Evolutionary conservation across 768 basidiomycete species (phyloP).

Genomic region (Trametes villosa): DNA sequence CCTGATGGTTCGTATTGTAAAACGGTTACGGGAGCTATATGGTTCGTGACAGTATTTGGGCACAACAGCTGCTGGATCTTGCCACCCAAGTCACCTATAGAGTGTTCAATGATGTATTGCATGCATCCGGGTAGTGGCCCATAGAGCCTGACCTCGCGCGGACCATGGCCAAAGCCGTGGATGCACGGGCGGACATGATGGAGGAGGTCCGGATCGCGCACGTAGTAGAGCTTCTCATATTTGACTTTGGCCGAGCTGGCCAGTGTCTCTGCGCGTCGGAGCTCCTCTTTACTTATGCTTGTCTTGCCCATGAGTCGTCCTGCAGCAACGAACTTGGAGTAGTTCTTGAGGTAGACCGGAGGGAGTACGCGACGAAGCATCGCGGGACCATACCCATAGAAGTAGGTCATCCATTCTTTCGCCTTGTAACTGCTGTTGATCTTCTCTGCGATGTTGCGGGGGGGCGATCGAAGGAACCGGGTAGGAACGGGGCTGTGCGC

Average conservation of each 20-base stretch:
- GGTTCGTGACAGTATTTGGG: too few relatives aligned
- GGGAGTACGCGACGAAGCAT: conserved; percentile 33
- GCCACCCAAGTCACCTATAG: too few relatives aligned
- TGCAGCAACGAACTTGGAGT: conserved; percentile 31
- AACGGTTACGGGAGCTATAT: too few relatives aligned
- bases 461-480: conserved; percentile 46
- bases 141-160: not conserved
- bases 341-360: conserved; percentile 28
- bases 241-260: conserved; percentile 37
- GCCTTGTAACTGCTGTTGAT: conserved; percentile 40
- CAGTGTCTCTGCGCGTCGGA: conserved; percentile 29
- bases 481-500: conserved; percentile 38
- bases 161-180: conserved; percentile 37
- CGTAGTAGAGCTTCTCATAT: conserved; percentile 42
- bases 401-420: conserved; percentile 29
- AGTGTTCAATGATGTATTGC: too few relatives aligned
- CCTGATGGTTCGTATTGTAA: too few relatives aligned
- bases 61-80: too few relatives aligned
- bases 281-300: conserved; percentile 14
- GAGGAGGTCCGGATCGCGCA: conserved; percentile 28
- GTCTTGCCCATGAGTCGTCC: conserved; percentile 28
- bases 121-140: too few relatives aligned
- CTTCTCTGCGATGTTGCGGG: conserved; percentile 45
- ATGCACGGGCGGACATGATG: conserved; percentile 40
- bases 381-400: conserved; percentile 30